phyloP scores from a whole-genome alignment of 164 flowering plant species.

The Saururus chinensis region DNA sequence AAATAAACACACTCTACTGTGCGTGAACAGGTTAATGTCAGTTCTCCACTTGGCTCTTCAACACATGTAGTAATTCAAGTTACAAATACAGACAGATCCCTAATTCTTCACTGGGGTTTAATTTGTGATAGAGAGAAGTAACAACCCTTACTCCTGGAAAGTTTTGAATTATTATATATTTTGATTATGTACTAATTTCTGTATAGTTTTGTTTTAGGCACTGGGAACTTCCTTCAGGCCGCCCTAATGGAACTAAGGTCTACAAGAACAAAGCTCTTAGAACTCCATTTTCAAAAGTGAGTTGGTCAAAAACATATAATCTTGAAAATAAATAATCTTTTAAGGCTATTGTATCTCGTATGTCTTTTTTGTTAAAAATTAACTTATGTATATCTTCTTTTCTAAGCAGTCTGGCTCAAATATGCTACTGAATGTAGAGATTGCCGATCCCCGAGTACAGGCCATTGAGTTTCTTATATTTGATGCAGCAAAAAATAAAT shows the following conservation, averaged over 20 bases:
- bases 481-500: constrained; percentile 61
- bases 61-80: constrained; percentile 50
- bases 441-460: constrained; percentile 66
- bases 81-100: constrained; percentile 39
- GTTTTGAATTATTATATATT: neutral
- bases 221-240: constrained; percentile 76
- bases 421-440: constrained; percentile 55
- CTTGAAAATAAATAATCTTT: neutral
- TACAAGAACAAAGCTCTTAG: constrained; percentile 80
- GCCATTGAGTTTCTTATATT: constrained; percentile 82
- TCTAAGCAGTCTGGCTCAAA: constrained; percentile 54
- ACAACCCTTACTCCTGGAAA: neutral
- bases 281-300: constrained; percentile 70
- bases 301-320: constrained; percentile 5
- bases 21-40: constrained; percentile 56
- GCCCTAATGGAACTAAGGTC: constrained; percentile 63
- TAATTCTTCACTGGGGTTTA: constrained; percentile 90
- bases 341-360: neutral
- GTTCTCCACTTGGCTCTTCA: constrained; percentile 23
- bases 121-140: constrained; percentile 46
- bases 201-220: constrained; percentile 25
- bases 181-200: neutral
- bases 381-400: neutral
- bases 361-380: neutral
- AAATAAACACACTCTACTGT: constrained; percentile 2